These are phyloP conservation scores for Macrophomina pseudophaseolina DNA, from an alignment of 2,329 filamentous ascomycete genomes.

Conservation along the genomic window DNA sequence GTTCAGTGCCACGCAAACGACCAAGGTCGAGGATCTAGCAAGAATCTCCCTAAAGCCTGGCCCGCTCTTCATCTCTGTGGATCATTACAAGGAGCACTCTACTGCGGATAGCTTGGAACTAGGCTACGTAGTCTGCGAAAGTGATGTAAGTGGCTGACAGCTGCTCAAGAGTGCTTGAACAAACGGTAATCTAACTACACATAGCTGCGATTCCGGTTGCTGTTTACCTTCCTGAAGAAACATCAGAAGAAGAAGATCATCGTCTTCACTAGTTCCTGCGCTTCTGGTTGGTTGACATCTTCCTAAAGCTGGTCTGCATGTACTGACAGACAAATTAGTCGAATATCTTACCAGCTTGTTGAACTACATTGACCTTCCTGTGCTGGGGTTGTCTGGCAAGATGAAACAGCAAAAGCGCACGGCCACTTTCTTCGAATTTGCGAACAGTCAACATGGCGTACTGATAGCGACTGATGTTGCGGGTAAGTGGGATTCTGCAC, in stretches of 20 bases:
- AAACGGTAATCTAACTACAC: neutral
- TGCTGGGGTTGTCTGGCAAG: conserved; percentile 84
- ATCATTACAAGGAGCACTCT: conserved; percentile 84
- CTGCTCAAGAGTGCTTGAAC: no score
- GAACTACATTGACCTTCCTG: conserved; percentile 95
- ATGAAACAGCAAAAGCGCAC: conserved; percentile 99
- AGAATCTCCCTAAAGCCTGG: conserved; percentile 90
- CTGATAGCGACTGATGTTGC: conserved; percentile 97
- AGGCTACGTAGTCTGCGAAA: conserved; percentile 92
- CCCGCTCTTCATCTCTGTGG: conserved; percentile 96
- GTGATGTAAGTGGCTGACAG: conserved; percentile 65
- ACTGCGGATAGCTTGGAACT: conserved; percentile 95
- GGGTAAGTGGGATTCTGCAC: neutral
- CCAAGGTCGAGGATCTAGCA: conserved; percentile 96
- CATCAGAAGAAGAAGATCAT: conserved; percentile 97
- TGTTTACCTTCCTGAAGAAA: conserved; percentile 93
- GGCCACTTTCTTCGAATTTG: conserved; percentile 97
- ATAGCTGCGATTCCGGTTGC: conserved; percentile 71
- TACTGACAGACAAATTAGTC: conserved; percentile 81
- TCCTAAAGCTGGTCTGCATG: conserved; percentile 34
- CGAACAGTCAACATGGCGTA: conserved; percentile 81
- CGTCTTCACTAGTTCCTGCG: conserved; percentile 65
- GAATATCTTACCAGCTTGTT: conserved; percentile 92
- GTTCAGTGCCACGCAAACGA: conserved; percentile 98
- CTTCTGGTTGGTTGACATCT: conserved; percentile 39